These are phyloP conservation scores for Wickerhamiella nectarea DNA, from an alignment of 805 yeast species.

Conservation along the genomic window DNA sequence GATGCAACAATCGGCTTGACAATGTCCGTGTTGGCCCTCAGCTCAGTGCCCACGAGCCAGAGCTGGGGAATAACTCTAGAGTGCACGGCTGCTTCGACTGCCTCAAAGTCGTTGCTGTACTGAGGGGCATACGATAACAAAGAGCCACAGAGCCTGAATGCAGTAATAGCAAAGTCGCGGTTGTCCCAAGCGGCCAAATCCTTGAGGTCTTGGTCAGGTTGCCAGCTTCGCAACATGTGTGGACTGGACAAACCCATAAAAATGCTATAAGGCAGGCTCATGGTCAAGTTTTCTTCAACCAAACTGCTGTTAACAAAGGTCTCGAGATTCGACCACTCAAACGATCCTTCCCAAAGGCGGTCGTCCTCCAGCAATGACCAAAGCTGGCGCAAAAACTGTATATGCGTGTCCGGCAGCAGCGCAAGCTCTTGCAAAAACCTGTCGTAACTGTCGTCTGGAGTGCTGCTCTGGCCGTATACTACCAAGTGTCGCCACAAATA, in stretches of 20 bases:
- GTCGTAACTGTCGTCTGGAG: not conserved
- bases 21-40: not conserved
- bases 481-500: slow-evolving; percentile 1
- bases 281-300: too few relatives aligned
- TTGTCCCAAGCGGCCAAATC: not conserved
- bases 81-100: not conserved
- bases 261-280: not conserved
- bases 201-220: not conserved
- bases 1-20: not conserved
- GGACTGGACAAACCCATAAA: not conserved
- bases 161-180: not conserved
- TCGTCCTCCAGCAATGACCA: not conserved
- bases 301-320: not conserved
- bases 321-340: not conserved
- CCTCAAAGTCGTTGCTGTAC: not conserved
- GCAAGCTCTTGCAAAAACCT: not conserved
- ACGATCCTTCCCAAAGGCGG: not conserved
- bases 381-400: not conserved
- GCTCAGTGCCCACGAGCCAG: not conserved
- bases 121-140: not conserved
- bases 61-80: not conserved
- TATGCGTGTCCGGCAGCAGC: not conserved
- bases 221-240: not conserved
- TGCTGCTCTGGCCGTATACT: not conserved
- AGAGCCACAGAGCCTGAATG: not conserved